These are phyloP conservation scores for Cryomyces antarcticus DNA, from an alignment of 495 filamentous ascomycete species.

Conservation along the genomic window DNA sequence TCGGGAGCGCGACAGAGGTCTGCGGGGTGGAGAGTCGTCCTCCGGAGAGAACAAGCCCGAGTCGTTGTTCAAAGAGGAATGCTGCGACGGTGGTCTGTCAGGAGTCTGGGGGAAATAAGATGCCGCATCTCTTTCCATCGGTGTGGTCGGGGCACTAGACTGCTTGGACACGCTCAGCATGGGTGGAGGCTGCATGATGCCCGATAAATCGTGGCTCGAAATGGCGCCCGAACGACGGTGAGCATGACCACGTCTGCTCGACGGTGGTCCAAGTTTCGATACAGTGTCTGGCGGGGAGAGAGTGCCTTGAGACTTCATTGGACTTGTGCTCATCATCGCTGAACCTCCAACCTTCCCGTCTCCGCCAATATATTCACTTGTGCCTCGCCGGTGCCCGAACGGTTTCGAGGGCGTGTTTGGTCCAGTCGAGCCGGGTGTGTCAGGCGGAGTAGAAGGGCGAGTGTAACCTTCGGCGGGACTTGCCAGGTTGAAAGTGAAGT, in stretches of 20 bases:
- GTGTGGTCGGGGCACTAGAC: conserved; percentile 48
- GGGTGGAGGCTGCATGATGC: conserved; percentile 40
- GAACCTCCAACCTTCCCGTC: conserved; percentile 39
- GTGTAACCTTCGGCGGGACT: conserved; percentile 3
- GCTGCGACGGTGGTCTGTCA: no score
- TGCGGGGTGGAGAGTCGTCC: conserved; percentile 4
- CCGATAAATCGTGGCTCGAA: conserved; percentile 61
- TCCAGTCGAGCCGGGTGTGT: not conserved
- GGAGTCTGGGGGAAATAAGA: not conserved
- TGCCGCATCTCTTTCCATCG: conserved; percentile 25
- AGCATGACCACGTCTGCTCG: conserved; percentile 46
- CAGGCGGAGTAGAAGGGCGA: conserved; percentile 14
- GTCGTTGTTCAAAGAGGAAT: no score
- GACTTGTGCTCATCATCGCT: conserved; percentile 38
- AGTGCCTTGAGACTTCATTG: conserved; percentile 39
- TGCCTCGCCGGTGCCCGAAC: conserved; percentile 46
- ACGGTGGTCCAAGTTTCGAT: conserved; percentile 23
- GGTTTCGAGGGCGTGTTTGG: conserved; percentile 22
- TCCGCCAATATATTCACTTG: conserved; percentile 62
- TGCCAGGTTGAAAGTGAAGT: conserved; percentile 20
- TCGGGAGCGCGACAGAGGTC: conserved; percentile 26
- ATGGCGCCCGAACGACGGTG: conserved; percentile 76
- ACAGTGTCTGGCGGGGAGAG: conserved; percentile 27
- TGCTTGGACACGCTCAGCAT: conserved; percentile 26
- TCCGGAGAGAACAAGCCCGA: no score